Percentiles rank a stretch among this genome's conserved stretches.
phyloP scores from a whole-genome alignment of 1,284 basidiomycete genomes.

The Sporisorium sorghi region DNA sequence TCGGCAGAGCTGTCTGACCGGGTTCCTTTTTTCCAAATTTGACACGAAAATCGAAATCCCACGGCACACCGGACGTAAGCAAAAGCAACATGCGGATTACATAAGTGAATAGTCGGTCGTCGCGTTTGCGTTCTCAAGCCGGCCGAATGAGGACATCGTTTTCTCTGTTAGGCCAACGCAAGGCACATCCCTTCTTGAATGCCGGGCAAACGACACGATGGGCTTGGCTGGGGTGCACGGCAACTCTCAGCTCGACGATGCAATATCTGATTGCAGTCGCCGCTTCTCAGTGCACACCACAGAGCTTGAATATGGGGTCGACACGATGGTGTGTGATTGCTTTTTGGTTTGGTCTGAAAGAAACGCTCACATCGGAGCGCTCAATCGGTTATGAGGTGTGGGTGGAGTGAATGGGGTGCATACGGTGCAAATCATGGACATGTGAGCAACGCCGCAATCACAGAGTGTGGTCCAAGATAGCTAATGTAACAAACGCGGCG shows the following conservation, averaged over 20 bases:
- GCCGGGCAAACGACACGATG: too few relatives aligned
- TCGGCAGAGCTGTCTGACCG: too few relatives aligned
- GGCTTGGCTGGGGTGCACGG: too few relatives aligned
- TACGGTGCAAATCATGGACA: slow-evolving; percentile 23
- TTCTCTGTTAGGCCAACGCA: background rate
- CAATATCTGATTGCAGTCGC: background rate
- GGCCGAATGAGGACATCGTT: background rate
- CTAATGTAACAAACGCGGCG: slow-evolving; percentile 48
- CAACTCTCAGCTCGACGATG: too few relatives aligned
- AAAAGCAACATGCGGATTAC: background rate
- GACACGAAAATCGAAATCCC: slow-evolving; percentile 10
- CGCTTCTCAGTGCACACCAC: background rate
- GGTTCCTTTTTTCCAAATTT: slow-evolving; percentile 9
- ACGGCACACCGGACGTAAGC: slow-evolving; percentile 27
- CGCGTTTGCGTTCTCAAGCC: background rate
- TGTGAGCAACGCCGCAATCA: slow-evolving; percentile 17
- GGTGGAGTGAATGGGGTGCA: slow-evolving; percentile 13
- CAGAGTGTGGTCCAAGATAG: slow-evolving; percentile 24
- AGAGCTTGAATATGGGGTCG: slow-evolving; percentile 8
- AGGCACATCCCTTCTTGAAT: too few relatives aligned
- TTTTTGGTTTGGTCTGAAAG: slow-evolving; percentile 30
- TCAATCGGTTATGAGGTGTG: slow-evolving; percentile 5
- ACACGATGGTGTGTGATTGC: slow-evolving; percentile 45
- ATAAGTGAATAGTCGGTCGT: background rate
- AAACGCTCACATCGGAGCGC: slow-evolving; percentile 12